Percentiles rank a stretch among this genome's conserved stretches.
Conservation (phyloP, 805 yeast genomes). For the Myxozyma mucilagina region DNA sequence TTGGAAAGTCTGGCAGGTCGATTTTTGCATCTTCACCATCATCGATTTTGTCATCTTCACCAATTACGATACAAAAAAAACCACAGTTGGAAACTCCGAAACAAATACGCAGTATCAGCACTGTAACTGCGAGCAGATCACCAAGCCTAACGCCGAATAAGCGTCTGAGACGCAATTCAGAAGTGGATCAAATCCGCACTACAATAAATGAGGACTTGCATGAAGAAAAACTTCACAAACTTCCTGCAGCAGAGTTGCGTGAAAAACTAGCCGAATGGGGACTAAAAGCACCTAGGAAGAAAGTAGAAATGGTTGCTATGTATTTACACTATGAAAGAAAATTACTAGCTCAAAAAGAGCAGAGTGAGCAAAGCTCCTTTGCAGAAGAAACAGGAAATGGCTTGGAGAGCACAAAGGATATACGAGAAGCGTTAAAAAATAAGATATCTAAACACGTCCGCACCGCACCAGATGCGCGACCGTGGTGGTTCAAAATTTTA, state of each 20-base stretch:
- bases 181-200: no score
- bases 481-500: slow-evolving; percentile 30
- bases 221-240: not conserved
- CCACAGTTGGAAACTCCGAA: no score
- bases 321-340: slow-evolving; percentile 9
- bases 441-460: slow-evolving; percentile 8
- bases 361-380: not conserved
- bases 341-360: not conserved
- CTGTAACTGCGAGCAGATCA: no score
- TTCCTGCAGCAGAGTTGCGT: slow-evolving; percentile 19
- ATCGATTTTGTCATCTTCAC: not conserved
- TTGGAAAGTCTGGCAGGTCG: not conserved
- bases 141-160: no score
- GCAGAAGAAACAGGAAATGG: not conserved
- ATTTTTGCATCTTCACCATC: not conserved
- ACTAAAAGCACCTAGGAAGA: slow-evolving; percentile 24
- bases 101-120: no score
- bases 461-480: slow-evolving; percentile 6
- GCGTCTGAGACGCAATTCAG: not conserved
- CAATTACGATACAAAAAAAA: no score
- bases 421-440: slow-evolving; percentile 7
- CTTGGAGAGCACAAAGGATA: not conserved
- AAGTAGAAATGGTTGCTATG: slow-evolving; percentile 12
- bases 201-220: not conserved
- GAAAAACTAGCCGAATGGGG: slow-evolving; percentile 19